phyloP scores from a whole-genome alignment of 352 stramenopile genomes.

The Phytophthora pluvialis region DNA sequence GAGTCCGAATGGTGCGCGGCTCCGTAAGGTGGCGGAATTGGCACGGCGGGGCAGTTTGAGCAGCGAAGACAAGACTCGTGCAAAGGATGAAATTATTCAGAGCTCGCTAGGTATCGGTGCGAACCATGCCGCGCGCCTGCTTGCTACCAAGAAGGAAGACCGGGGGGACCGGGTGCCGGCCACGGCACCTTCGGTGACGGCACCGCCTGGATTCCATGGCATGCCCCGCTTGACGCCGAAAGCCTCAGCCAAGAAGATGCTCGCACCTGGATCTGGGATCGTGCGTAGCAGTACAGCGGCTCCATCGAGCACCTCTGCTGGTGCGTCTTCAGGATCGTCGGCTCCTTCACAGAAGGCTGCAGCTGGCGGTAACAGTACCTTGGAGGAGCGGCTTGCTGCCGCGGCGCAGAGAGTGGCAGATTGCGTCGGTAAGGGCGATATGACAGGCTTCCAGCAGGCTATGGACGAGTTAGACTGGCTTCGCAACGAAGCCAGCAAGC shows the following conservation, averaged over 20 bases:
- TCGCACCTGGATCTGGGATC: slow-evolving; percentile 59
- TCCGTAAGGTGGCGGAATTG: slow-evolving; percentile 83
- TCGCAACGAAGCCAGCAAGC: slow-evolving; percentile 76
- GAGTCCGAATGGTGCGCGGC: slow-evolving; percentile 76
- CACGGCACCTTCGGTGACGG: slow-evolving; percentile 31
- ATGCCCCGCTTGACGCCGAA: slow-evolving; percentile 63
- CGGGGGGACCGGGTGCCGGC: slow-evolving; percentile 39
- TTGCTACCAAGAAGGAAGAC: slow-evolving; percentile 62
- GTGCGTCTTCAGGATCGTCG: slow-evolving; percentile 39
- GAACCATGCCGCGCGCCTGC: slow-evolving; percentile 63
- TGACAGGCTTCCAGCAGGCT: slow-evolving; percentile 80
- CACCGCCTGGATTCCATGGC: slow-evolving; percentile 58
- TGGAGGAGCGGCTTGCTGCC: slow-evolving; percentile 73
- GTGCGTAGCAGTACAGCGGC: slow-evolving; percentile 42
- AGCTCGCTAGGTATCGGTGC: slow-evolving; percentile 80
- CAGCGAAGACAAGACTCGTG: slow-evolving; percentile 84
- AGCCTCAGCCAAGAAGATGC: slow-evolving; percentile 54
- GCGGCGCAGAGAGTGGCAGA: slow-evolving; percentile 75
- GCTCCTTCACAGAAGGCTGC: slow-evolving; percentile 34
- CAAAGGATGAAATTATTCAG: slow-evolving; percentile 90
- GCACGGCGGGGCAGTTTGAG: slow-evolving; percentile 80
- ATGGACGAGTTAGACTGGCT: slow-evolving; percentile 85
- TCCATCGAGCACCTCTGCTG: slow-evolving; percentile 29
- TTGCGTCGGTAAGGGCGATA: slow-evolving; percentile 80
- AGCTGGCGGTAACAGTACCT: slow-evolving; percentile 26